Base-by-base conservation (phyloP, 768 basidiomycete genomes). In the Lactarius vividus region DNA sequence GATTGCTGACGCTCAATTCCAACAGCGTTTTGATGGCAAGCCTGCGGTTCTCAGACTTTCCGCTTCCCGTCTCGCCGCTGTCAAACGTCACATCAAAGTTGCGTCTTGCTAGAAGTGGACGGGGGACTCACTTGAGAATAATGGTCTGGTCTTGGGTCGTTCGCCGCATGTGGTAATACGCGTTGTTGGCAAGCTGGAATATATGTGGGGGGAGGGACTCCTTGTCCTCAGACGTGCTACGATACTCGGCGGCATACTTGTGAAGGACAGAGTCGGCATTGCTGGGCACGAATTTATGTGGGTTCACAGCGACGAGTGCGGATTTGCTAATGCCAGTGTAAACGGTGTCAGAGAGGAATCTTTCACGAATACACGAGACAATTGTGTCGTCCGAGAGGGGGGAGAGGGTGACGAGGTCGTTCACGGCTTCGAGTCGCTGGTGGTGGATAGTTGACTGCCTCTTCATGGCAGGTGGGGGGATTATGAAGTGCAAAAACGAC, bases 111-210 rank as follows among this genome's bases (percentile, higher is more conserved):
- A 49, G 11, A 65, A n/a, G 28, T 33, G 39, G 26, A 26, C 62
- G 55, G 10, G 5, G 60, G 10, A 77, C 88, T 69, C 75, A 96
- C 96, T 81, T 92, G 70, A 98, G 82, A 29, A 98, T 75, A 23
- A 99, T 83, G 57, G 88, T 85, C 78, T 98, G 96, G 76, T 99
- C 96, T 80, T 96, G 93, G 1, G 86, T 84, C 0, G 96, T 99
- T 71, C 96, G 82, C 58, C 88, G 82, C 95, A 98, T 96, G 77
- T 98, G 94, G 75, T 95, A 98, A 77, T 96, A 98, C 5, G 93
- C 88, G 77, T 92, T 90, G 71, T 94, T 89, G 6, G 93, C 92
- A 56, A 94, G 81, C 72, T 95, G 89, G 75, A 97, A 98, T 52
- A 98, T 87, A 73, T 99, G 96, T 2, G 96, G 96, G 39, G 88